Evolutionary conservation across 2,329 filamentous ascomycete genomes (phyloP).

Genomic region (Tolypocladium ovalisporum): DNA sequence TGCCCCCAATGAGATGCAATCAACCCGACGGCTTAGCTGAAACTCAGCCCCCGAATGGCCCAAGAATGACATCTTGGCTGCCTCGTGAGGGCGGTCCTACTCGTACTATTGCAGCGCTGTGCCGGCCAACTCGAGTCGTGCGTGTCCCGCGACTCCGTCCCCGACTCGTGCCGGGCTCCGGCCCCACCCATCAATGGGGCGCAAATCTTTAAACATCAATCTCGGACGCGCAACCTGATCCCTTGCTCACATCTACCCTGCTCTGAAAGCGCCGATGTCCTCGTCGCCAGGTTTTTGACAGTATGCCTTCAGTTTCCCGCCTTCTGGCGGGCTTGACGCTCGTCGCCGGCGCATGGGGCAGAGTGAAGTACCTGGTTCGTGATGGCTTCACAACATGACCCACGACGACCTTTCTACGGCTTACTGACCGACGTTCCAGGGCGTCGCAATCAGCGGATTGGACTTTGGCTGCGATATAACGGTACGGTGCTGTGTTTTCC

Average conservation of each 20-base stretch:
- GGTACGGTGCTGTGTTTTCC: constrained; percentile 15
- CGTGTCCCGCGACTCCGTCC: no score
- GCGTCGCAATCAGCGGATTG: constrained; percentile 34
- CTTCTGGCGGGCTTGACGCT: not conserved
- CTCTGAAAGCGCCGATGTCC: not conserved
- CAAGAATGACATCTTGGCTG: not conserved
- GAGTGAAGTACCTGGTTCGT: not conserved
- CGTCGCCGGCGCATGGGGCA: not conserved
- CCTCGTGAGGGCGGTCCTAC: no score
- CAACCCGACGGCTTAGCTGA: not conserved
- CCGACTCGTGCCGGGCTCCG: no score
- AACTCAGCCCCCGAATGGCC: not conserved
- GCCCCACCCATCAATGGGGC: no score
- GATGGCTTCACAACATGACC: not conserved
- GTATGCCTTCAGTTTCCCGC: not conserved
- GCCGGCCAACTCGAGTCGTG: not conserved
- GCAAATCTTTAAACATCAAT: no score
- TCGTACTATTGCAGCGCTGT: no score
- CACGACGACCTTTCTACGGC: not conserved
- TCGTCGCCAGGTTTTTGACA: not conserved
- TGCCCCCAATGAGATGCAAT: not conserved
- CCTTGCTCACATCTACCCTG: not conserved
- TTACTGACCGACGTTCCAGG: constrained; percentile 9
- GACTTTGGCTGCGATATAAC: constrained; percentile 37
- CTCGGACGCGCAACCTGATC: not conserved